Base-by-base conservation (phyloP, 305 asterid species). In the Fraxinus sp. region DNA sequence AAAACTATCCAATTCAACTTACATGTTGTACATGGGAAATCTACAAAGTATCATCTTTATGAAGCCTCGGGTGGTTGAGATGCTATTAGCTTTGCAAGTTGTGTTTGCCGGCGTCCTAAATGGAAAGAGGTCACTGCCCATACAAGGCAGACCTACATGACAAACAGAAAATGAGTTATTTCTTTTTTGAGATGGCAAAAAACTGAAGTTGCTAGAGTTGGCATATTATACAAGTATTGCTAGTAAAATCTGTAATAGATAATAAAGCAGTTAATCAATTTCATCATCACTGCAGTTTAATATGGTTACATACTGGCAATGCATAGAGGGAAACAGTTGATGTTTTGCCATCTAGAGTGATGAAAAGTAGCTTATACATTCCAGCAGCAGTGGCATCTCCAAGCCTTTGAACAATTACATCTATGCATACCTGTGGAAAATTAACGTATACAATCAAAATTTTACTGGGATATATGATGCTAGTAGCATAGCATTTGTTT, bases 341-440 rank as follows among this genome's bases (percentile, higher is more conserved):
- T 11, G 91, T 90, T 84, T 80, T 92, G 87, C 92, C 97, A n/a
- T 87, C 83, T 46, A 91, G 83, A 55, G 91, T 86, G 93, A 88
- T 90, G 86, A 89, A 87, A 70, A 94, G 94, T 78, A 94, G 90
- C 88, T 91, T 93, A 90, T 90, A 94, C 93, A 94, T 90, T 87
- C 95, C 98, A 70, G 99, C 98, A 84, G 99, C 98, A 79, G 98
- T 90, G 62, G 98, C 99, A 74, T 94, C 98, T 81, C 99, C 99
- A 24, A 96, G 92, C 90, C 99, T 90, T 85, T 92, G 99, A 88
- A 96, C 97, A 36, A 96, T 91, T 59, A 96, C 98, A 84, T 96
- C 98, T 85, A 96, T 93, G 93, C 99, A 93, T 76, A 96, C 97
- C 99, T 95, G 92, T 22, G 36, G 39, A 62, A 74, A 9, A 70